Percentiles rank a stretch among this genome's conserved stretches.
phyloP scores from a whole-genome alignment of 208 protist species.

The Trypanosomatidae sp. region DNA sequence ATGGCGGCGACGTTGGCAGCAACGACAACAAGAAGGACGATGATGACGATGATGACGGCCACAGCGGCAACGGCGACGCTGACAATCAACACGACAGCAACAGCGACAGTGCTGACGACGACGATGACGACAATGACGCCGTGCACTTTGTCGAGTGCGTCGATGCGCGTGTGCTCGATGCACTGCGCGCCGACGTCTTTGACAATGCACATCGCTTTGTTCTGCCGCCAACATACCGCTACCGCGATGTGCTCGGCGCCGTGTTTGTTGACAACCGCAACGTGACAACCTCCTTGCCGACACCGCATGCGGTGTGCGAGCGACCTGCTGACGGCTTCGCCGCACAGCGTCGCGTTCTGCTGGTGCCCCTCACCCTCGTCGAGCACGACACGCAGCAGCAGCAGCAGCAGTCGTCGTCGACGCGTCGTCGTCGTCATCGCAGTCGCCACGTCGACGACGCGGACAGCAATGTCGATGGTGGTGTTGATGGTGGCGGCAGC shows the following conservation, averaged over 20 bases:
- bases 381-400: too few relatives aligned
- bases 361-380: conserved; percentile 45
- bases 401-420: too few relatives aligned
- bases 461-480: too few relatives aligned
- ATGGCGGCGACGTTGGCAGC: neutral
- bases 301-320: conserved; percentile 23
- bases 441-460: too few relatives aligned
- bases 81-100: neutral
- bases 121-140: neutral
- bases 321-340: conserved; percentile 22
- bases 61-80: neutral
- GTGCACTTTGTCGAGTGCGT: conserved; percentile 21
- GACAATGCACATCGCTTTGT: conserved; percentile 32
- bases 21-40: neutral
- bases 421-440: too few relatives aligned
- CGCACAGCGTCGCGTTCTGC: conserved; percentile 32
- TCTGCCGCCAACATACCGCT: conserved; percentile 50
- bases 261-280: conserved; percentile 36
- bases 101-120: neutral
- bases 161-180: conserved; percentile 23
- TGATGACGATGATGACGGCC: neutral
- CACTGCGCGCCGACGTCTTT: conserved; percentile 59
- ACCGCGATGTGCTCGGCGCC: conserved; percentile 60
- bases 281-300: conserved; percentile 44
- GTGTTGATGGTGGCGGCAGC: too few relatives aligned